A percentile compares a stretch with the other conserved stretches of the same genome.
phyloP scores from a whole-genome alignment of 108 stramenopile genomes.

The Ochromonas danica region DNA sequence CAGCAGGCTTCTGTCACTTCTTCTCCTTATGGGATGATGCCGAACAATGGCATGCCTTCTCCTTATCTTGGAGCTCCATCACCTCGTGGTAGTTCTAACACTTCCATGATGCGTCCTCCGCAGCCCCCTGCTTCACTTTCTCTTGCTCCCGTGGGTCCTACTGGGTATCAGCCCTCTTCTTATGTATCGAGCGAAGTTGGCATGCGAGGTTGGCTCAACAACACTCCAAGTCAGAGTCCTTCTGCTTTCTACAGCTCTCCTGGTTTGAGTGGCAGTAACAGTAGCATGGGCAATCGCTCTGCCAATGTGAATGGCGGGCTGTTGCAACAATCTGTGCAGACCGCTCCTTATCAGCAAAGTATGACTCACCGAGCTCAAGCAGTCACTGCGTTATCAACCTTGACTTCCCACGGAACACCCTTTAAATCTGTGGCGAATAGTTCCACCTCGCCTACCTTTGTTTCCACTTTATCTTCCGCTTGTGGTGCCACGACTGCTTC shows the following conservation, averaged over 20 bases:
- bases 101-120: too few relatives aligned
- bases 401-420: too few relatives aligned
- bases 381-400: background rate
- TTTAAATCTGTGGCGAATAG: too few relatives aligned
- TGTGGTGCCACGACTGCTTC: background rate
- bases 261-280: background rate
- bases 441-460: background rate
- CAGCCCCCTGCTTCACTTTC: too few relatives aligned
- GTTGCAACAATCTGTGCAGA: background rate
- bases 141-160: background rate
- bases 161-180: background rate
- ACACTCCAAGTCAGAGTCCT: background rate
- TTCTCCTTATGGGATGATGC: too few relatives aligned
- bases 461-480: background rate
- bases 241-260: background rate
- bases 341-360: background rate
- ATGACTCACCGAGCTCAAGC: background rate
- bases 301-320: too few relatives aligned
- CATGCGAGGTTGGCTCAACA: background rate
- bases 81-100: too few relatives aligned
- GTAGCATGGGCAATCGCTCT: too few relatives aligned
- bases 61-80: too few relatives aligned
- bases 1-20: too few relatives aligned
- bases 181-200: background rate
- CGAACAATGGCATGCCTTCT: too few relatives aligned